Evolutionary conservation across 2,329 filamentous ascomycete species (phyloP).

Genomic region (Monosporascus cannonballus): DNA sequence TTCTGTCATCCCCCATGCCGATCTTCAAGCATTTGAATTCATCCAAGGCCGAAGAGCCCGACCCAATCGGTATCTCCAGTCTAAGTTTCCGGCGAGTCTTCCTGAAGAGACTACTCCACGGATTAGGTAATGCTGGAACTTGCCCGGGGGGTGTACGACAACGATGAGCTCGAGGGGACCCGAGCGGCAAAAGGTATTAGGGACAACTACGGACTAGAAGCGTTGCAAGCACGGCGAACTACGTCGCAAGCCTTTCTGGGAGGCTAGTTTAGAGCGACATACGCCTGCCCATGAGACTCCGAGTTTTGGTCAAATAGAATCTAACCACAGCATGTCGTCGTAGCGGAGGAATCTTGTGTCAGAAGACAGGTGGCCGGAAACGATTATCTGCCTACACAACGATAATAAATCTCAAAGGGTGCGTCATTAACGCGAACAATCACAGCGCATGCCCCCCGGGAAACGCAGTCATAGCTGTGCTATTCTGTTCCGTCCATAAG

Average conservation of each 20-base stretch:
- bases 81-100: slow-evolving; percentile 31
- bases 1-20: slow-evolving; percentile 28
- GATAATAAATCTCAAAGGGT: too few species aligned
- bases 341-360: not conserved
- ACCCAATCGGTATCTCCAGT: slow-evolving; percentile 31
- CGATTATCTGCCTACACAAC: too few species aligned
- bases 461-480: too few species aligned
- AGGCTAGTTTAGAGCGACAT: not conserved
- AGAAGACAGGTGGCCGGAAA: too few species aligned
- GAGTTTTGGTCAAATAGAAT: not conserved
- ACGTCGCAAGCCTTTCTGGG: not conserved
- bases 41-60: slow-evolving; percentile 25
- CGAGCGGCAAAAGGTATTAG: not conserved
- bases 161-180: not conserved
- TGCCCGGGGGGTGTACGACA: not conserved
- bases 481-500: too few species aligned
- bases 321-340: not conserved
- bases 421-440: too few species aligned
- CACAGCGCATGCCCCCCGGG: too few species aligned
- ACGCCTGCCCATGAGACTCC: not conserved
- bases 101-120: too few species aligned
- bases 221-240: not conserved
- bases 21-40: slow-evolving; percentile 28
- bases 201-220: not conserved
- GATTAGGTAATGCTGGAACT: too few species aligned